Conservation (phyloP, 345 rosid genomes). For the Noccaea caerulescens region DNA sequence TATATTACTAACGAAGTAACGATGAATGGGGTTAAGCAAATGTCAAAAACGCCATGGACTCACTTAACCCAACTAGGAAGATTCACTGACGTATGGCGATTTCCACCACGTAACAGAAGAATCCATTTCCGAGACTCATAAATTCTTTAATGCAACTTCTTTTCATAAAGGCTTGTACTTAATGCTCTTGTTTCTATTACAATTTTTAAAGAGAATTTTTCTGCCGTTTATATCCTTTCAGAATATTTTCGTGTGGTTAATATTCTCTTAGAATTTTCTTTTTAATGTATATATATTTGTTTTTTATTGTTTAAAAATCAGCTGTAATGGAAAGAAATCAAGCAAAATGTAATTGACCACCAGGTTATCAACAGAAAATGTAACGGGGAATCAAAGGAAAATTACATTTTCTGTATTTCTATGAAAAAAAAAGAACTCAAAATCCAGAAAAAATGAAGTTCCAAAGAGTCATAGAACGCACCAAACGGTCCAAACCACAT, state of each 20-base stretch:
- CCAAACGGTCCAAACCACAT: not conserved
- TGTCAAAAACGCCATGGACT: not conserved
- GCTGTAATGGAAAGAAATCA: not conserved
- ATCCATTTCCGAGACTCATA: conserved; percentile 27
- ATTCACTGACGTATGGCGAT: conserved; percentile 20
- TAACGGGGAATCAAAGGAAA: not conserved
- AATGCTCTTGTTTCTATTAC: conserved; percentile 19
- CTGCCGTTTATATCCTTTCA: not conserved
- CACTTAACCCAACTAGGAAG: conserved; percentile 6
- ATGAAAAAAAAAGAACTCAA: not conserved
- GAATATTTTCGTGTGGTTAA: conserved; percentile 19
- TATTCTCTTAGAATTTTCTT: conserved; percentile 12
- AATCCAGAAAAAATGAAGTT: not conserved
- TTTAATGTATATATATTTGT: not conserved
- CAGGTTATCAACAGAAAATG: not conserved
- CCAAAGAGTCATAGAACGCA: conserved; percentile 3
- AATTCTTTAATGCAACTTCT: conserved; percentile 25
- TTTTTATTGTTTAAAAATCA: not conserved
- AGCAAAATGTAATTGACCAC: conserved; percentile 21
- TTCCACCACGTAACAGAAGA: conserved; percentile 27
- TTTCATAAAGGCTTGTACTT: conserved; percentile 1
- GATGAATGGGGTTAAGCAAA: conserved; percentile 1
- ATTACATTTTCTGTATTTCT: not conserved
- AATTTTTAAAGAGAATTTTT: not conserved
- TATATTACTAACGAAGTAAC: conserved; percentile 3